Evolutionary conservation across 768 basidiomycete genomes (phyloP).

Genomic region (Lepiota brunneoincarnata): DNA sequence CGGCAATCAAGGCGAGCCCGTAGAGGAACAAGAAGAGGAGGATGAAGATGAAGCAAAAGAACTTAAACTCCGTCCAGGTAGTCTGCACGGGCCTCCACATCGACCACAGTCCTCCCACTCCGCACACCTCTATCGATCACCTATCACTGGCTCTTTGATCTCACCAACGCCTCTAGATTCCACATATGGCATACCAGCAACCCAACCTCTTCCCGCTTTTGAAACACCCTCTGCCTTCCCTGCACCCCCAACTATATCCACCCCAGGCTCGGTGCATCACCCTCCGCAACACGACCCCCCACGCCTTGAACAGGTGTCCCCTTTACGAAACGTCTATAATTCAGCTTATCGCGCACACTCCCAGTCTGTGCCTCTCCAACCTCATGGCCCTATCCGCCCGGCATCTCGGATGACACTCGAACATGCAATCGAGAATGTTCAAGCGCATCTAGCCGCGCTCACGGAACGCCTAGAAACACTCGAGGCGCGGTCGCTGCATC

Average conservation of each 20-base stretch:
- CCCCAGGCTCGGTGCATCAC: constrained; percentile 11
- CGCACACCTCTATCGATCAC: constrained; percentile 76
- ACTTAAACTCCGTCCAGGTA: constrained; percentile 24
- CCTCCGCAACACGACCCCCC: constrained; percentile 22
- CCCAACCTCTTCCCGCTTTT: constrained; percentile 71
- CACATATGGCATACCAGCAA: constrained; percentile 46
- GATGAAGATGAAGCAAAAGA: constrained; percentile 44
- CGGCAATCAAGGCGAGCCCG: background rate
- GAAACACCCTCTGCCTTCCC: constrained; percentile 76
- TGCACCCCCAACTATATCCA: constrained; percentile 36
- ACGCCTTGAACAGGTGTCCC: constrained; percentile 35
- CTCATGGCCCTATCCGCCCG: constrained; percentile 38
- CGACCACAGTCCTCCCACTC: constrained; percentile 80
- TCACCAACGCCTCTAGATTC: constrained; percentile 44
- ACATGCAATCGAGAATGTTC: constrained; percentile 74
- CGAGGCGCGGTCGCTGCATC: constrained; percentile 44
- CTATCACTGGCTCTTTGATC: constrained; percentile 59
- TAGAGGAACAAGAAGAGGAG: constrained; percentile 15
- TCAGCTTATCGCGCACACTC: constrained; percentile 25
- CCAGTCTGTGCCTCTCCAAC: constrained; percentile 20
- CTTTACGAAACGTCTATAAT: constrained; percentile 32
- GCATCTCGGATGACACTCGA: constrained; percentile 59
- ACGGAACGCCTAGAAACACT: constrained; percentile 78
- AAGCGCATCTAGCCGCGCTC: constrained; percentile 78
- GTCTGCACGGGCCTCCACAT: constrained; percentile 14